Evolutionary conservation across 176 grass and related monocot species (phyloP).

Genomic region (Dendrocalamus sinicus): DNA sequence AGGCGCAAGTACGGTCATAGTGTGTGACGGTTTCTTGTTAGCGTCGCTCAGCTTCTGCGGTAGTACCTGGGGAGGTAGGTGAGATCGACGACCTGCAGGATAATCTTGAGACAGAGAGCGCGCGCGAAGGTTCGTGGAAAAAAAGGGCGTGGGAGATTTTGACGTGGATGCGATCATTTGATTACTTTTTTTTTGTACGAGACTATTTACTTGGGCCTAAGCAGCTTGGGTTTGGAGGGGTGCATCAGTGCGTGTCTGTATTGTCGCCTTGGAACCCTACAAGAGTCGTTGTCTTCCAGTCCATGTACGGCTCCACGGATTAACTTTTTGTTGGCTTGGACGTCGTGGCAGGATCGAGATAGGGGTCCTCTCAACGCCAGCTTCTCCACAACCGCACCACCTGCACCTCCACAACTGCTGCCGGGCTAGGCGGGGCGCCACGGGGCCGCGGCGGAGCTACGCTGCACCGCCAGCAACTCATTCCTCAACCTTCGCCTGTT

Average conservation of each 20-base stretch:
- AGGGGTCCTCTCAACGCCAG: too few relatives aligned
- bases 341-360: neutral
- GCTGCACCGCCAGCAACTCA: too few relatives aligned
- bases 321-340: neutral
- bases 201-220: neutral
- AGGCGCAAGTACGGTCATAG: conserved; percentile 32
- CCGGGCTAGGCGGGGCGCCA: too few relatives aligned
- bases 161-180: neutral
- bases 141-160: conserved; percentile 14
- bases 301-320: conserved; percentile 16
- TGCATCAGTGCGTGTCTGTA: neutral
- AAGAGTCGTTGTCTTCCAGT: conserved; percentile 20
- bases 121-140: conserved; percentile 51
- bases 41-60: neutral
- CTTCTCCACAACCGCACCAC: too few relatives aligned
- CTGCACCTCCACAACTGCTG: too few relatives aligned
- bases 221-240: too few relatives aligned
- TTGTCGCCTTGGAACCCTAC: conserved; percentile 31
- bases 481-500: too few relatives aligned
- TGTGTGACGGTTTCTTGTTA: conserved; percentile 37
- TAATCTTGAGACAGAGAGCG: neutral
- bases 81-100: conserved; percentile 14
- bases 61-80: neutral
- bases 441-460: too few relatives aligned
- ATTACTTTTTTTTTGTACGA: conserved; percentile 15